Percentiles rank a stretch among this genome's conserved stretches.
Evolutionary conservation across 2,329 filamentous ascomycete genomes (phyloP).

Genomic region (Cladosporium sp.): DNA sequence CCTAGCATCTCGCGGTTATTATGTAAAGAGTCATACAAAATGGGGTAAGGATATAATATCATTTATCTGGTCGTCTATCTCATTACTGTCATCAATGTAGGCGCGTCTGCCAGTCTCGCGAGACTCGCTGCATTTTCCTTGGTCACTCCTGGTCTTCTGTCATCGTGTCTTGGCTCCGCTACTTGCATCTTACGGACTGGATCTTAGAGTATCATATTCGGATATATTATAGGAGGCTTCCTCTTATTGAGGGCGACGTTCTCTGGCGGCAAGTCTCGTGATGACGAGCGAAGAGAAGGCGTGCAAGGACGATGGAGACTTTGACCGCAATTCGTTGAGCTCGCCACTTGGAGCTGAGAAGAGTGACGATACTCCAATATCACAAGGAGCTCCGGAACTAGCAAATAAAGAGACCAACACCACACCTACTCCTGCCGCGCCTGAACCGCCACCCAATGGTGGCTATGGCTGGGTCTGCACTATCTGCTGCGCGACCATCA

Average conservation of each 20-base stretch:
- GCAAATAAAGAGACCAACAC: neutral
- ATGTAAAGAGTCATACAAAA: constrained; percentile 9
- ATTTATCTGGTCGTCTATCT: neutral
- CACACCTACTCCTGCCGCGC: neutral
- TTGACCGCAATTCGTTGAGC: neutral
- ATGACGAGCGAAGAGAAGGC: constrained; percentile 24
- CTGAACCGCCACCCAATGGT: constrained; percentile 39
- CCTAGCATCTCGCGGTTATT: constrained; percentile 4
- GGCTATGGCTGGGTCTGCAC: constrained; percentile 60
- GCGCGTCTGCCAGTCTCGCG: neutral
- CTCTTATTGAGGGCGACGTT: too few species aligned
- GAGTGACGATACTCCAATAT: neutral
- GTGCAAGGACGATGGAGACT: constrained; percentile 50
- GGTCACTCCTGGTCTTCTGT: too few species aligned
- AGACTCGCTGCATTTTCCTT: too few species aligned
- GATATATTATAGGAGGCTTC: too few species aligned
- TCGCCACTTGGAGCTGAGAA: neutral
- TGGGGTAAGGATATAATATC: neutral
- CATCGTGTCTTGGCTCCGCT: too few species aligned
- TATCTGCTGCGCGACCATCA: constrained; percentile 40
- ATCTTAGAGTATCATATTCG: too few species aligned
- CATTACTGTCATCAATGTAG: neutral
- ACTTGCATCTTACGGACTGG: too few species aligned
- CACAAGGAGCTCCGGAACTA: neutral
- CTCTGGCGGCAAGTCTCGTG: too few species aligned